phyloP scores from a whole-genome alignment of 345 rosid genomes.

The Arabidopsis thaliana region DNA sequence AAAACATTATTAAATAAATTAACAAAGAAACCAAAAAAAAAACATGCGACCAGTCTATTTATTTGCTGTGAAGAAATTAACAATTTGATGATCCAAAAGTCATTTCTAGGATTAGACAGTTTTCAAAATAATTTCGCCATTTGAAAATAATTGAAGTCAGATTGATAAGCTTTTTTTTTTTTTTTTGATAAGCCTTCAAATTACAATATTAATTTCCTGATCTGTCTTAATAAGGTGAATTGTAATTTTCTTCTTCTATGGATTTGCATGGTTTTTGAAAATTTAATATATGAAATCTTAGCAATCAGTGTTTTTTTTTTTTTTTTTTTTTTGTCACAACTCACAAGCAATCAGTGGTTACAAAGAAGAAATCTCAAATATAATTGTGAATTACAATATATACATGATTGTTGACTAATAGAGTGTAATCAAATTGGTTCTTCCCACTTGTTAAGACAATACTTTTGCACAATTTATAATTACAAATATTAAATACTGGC shows the following conservation, averaged over 20 bases:
- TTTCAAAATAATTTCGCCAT: conserved; percentile 2
- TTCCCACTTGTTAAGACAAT: conserved; percentile 11
- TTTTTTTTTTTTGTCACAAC: too few relatives aligned
- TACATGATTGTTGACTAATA: conserved; percentile 1
- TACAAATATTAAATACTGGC: conserved; percentile 5
- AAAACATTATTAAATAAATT: background rate
- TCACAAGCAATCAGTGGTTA: too few relatives aligned
- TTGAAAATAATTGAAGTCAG: background rate
- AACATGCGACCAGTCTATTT: background rate
- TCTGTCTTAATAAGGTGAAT: background rate
- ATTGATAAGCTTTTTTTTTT: background rate
- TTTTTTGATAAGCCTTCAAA: background rate
- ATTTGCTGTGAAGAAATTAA: background rate
- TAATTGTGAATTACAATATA: too few relatives aligned
- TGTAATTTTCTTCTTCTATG: background rate
- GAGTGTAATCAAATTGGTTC: background rate
- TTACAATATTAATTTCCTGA: background rate
- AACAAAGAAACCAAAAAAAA: background rate
- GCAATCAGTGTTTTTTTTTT: too few relatives aligned
- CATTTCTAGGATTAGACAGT: conserved; percentile 7
- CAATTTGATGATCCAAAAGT: too few relatives aligned
- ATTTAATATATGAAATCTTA: background rate
- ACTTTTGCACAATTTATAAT: background rate
- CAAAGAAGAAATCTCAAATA: too few relatives aligned
- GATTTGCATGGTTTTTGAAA: background rate